phyloP scores from a whole-genome alignment of 805 yeast species.

The Teunomyces barrocoloradensis region DNA sequence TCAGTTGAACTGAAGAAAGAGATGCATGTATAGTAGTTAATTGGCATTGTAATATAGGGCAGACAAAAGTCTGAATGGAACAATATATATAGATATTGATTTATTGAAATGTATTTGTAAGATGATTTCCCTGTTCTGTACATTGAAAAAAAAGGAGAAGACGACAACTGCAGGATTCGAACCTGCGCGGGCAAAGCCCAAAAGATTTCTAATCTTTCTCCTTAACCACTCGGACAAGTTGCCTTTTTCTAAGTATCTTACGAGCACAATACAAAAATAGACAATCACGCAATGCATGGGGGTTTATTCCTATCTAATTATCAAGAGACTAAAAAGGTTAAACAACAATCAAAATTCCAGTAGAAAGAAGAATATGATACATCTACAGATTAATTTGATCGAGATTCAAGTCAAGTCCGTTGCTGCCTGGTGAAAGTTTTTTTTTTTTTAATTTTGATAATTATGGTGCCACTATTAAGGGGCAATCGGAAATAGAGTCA shows the following conservation, averaged over 20 bases:
- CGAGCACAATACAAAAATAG: too few relatives aligned
- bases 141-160: background rate
- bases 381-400: too few relatives aligned
- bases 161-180: constrained; percentile 75
- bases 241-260: constrained; percentile 13
- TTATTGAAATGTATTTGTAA: background rate
- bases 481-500: background rate
- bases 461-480: too few relatives aligned
- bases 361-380: too few relatives aligned
- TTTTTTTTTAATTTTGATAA: too few relatives aligned
- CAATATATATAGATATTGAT: background rate
- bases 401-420: too few relatives aligned
- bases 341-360: too few relatives aligned
- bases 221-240: constrained; percentile 64
- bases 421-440: too few relatives aligned
- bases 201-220: constrained; percentile 51
- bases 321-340: too few relatives aligned
- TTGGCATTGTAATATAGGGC: background rate
- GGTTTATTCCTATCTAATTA: too few relatives aligned
- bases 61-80: background rate
- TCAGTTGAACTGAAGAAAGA: constrained; percentile 1
- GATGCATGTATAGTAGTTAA: background rate
- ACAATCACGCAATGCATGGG: too few relatives aligned
- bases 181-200: constrained; percentile 41
- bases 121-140: background rate